A percentile compares a stretch with the other conserved stretches of the same genome.
phyloP scores from a whole-genome alignment of 2,329 filamentous ascomycete genomes.

The Cordyceps javanica region DNA sequence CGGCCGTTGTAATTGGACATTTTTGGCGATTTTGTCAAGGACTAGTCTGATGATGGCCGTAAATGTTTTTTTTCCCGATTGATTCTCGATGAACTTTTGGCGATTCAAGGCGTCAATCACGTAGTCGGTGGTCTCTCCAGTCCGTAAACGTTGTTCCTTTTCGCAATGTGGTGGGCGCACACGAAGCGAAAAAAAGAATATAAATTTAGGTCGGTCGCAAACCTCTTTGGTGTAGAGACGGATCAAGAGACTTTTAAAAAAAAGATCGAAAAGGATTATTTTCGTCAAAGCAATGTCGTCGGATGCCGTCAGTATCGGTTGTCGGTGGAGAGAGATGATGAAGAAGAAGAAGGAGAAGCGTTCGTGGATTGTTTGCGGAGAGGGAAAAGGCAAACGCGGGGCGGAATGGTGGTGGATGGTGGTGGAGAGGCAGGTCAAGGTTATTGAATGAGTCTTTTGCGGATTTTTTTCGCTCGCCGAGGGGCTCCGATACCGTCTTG shows the following conservation, averaged over 20 bases:
- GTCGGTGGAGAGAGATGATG: neutral
- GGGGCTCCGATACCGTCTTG: constrained; percentile 11
- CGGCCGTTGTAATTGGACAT: constrained; percentile 75
- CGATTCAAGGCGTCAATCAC: no score
- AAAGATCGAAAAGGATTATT: neutral
- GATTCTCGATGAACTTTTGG: no score
- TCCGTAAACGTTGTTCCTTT: no score
- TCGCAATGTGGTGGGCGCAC: no score
- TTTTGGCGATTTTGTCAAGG: neutral
- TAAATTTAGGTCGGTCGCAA: neutral
- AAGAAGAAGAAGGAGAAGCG: neutral
- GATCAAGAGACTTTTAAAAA: no score
- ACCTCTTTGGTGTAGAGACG: neutral
- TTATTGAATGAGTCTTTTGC: neutral
- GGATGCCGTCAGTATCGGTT: neutral
- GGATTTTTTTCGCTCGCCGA: constrained; percentile 12
- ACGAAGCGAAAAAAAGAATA: no score
- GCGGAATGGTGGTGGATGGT: constrained; percentile 1
- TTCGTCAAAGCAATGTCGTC: neutral
- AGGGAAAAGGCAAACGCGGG: constrained; percentile 5
- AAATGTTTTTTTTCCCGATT: no score
- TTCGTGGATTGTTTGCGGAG: constrained; percentile 9
- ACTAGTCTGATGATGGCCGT: no score
- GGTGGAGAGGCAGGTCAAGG: no score
- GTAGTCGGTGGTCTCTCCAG: no score